Evolutionary conservation across 441 rosid species (phyloP).

Genomic region (Breynia disticha): DNA sequence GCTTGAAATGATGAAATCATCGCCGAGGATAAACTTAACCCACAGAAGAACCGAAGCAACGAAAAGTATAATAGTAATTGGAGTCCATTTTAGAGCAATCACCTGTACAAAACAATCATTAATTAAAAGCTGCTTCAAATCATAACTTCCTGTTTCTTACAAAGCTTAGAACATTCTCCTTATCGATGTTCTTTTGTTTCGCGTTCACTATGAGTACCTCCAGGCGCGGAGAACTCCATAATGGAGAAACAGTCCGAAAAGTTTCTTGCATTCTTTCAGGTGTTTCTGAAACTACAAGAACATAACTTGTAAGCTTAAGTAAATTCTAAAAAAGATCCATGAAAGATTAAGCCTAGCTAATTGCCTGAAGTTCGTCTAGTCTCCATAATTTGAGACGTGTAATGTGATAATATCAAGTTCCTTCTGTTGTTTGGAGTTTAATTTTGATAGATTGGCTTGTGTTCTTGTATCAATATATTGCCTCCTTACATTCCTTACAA

Average conservation of each 20-base stretch:
- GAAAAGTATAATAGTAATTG: slow-evolving; percentile 25
- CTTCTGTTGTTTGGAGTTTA: slow-evolving; percentile 29
- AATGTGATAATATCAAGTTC: slow-evolving; percentile 27
- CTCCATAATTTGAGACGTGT: slow-evolving; percentile 28
- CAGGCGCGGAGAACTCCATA: slow-evolving; percentile 36
- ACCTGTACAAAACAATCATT: slow-evolving; percentile 18
- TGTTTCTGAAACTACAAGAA: slow-evolving; percentile 17
- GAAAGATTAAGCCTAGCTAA: neutral
- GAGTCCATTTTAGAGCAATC: slow-evolving; percentile 51
- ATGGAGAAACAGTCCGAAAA: slow-evolving; percentile 16
- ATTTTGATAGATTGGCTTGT: slow-evolving; percentile 41
- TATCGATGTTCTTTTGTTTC: neutral
- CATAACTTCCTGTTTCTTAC: neutral
- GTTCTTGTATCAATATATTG: slow-evolving; percentile 48
- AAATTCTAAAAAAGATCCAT: neutral
- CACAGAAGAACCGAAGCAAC: slow-evolving; percentile 32
- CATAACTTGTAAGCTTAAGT: neutral
- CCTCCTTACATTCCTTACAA: slow-evolving; percentile 36
- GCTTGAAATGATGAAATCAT: slow-evolving; percentile 29
- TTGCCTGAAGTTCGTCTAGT: slow-evolving; percentile 31
- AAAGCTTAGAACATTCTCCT: neutral
- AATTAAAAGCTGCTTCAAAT: neutral
- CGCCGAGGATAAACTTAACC: slow-evolving; percentile 26
- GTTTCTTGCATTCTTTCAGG: slow-evolving; percentile 13
- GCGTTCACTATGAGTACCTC: slow-evolving; percentile 22